A percentile compares a stretch with the other conserved stretches of the same genome.
These are phyloP conservation scores for Populus nigra DNA, from an alignment of 345 rosid genomes.

Conservation along the genomic window DNA sequence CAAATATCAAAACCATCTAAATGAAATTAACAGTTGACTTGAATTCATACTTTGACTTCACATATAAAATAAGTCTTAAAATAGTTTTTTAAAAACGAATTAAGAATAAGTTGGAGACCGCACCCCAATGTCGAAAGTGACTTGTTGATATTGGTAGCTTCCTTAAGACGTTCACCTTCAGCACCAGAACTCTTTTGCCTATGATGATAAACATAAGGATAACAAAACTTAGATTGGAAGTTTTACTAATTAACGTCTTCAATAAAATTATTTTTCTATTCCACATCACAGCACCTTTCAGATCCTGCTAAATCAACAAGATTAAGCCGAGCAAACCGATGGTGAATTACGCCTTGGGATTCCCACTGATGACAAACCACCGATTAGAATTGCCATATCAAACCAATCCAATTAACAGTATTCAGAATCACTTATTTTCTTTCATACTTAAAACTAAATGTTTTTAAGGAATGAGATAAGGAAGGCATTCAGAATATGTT, in stretches of 20 bases:
- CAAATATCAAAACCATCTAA: slow-evolving; percentile 19
- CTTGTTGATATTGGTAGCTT: slow-evolving; percentile 96
- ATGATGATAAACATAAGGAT: slow-evolving; percentile 1
- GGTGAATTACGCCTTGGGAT: slow-evolving; percentile 92
- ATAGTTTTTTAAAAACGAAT: neutral
- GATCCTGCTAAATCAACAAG: slow-evolving; percentile 99
- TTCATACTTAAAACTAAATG: neutral
- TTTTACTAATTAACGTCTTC: neutral
- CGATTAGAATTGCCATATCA: slow-evolving; percentile 15
- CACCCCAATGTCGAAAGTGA: slow-evolving; percentile 98
- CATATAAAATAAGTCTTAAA: neutral
- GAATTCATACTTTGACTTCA: slow-evolving; percentile 4
- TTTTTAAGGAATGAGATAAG: neutral
- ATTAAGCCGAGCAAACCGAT: slow-evolving; percentile 93
- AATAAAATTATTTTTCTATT: neutral
- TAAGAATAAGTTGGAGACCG: neutral
- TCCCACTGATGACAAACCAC: slow-evolving; percentile 64
- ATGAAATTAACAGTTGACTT: slow-evolving; percentile 4
- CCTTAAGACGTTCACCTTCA: slow-evolving; percentile 98
- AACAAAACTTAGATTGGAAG: neutral
- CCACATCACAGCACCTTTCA: slow-evolving; percentile 59
- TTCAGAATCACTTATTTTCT: neutral
- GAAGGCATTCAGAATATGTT: neutral
- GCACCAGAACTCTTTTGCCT: slow-evolving; percentile 99
- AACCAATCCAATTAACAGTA: neutral